phyloP scores from a whole-genome alignment of 2,329 filamentous ascomycete genomes.

The Colletotrichum salicis region DNA sequence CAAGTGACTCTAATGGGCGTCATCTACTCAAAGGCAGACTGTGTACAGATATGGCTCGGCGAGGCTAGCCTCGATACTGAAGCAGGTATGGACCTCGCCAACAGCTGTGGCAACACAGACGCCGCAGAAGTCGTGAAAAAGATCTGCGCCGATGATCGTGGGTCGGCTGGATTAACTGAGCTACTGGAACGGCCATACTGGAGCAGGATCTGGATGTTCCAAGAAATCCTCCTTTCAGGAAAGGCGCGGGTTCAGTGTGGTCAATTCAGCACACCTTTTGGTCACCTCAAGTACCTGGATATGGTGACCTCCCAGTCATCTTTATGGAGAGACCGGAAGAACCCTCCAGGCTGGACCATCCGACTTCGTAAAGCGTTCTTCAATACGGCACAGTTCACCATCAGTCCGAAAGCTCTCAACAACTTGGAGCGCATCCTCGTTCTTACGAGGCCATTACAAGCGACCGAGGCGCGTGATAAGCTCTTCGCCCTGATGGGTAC shows the following conservation, averaged over 20 bases:
- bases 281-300: neutral
- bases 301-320: neutral
- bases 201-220: constrained; percentile 17
- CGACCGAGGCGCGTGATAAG: neutral
- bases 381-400: neutral
- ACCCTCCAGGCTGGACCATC: neutral
- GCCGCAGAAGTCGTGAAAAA: neutral
- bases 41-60: constrained; percentile 1
- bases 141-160: neutral
- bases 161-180: neutral
- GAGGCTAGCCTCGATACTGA: neutral
- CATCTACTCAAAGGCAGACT: neutral
- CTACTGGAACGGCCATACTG: constrained; percentile 3
- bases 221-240: neutral
- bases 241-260: neutral
- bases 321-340: neutral
- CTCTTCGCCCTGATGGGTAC: constrained; percentile 3
- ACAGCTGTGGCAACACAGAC: neutral
- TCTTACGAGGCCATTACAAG: neutral
- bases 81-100: neutral
- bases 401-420: neutral
- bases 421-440: neutral
- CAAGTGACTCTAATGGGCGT: neutral
- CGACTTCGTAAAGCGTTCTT: neutral
- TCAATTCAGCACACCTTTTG: neutral